These are phyloP conservation scores for Colletotrichum tamarilloi DNA, from an alignment of 2,329 filamentous ascomycete species.

Conservation along the genomic window DNA sequence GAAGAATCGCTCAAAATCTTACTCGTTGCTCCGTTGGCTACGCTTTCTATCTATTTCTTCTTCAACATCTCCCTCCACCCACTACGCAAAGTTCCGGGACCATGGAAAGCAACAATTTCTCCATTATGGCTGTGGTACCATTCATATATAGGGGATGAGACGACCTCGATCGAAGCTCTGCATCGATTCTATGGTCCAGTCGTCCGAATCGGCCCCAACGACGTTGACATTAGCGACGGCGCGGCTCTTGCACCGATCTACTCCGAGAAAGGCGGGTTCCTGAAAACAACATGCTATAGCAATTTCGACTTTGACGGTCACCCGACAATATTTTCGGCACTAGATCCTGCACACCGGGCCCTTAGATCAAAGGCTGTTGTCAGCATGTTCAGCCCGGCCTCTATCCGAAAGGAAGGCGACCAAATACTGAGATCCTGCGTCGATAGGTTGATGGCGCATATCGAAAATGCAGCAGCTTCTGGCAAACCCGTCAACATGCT, in stretches of 20 bases:
- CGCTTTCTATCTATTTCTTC: neutral
- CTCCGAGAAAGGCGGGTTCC: constrained; percentile 1
- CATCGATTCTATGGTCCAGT: neutral
- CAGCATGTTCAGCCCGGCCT: constrained; percentile 4
- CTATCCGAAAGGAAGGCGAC: neutral
- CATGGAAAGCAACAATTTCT: neutral
- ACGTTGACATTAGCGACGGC: constrained; percentile 1
- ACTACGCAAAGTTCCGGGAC: neutral
- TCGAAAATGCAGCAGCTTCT: neutral
- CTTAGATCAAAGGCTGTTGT: neutral
- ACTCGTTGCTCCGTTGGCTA: neutral
- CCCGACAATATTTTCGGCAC: neutral
- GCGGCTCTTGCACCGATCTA: neutral
- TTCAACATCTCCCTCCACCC: neutral
- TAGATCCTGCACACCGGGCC: neutral
- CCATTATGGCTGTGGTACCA: constrained; percentile 11
- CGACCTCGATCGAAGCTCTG: neutral
- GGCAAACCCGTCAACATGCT: neutral
- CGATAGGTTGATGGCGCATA: neutral
- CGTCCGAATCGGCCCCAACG: neutral
- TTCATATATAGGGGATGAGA: neutral
- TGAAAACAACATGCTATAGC: neutral
- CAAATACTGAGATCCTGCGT: neutral
- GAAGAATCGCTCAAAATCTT: neutral
- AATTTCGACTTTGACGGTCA: constrained; percentile 11